These are phyloP conservation scores for Microbotryum scabiosae DNA, from an alignment of 1,284 basidiomycete genomes.

Conservation along the genomic window DNA sequence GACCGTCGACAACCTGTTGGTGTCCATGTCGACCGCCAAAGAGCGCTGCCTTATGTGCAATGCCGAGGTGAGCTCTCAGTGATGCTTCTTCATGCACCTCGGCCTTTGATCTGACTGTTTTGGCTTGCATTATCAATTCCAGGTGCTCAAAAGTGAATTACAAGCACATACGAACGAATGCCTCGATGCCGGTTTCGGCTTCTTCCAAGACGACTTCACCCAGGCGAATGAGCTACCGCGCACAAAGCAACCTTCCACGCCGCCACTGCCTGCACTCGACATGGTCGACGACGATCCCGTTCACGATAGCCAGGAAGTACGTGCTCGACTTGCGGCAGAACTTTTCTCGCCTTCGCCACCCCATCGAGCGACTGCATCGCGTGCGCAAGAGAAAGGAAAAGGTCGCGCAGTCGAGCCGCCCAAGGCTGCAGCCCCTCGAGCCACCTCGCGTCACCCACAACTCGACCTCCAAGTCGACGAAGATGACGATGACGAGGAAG, in stretches of 20 bases:
- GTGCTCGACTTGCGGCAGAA: neutral
- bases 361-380: neutral
- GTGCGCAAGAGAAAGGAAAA: neutral
- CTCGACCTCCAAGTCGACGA: neutral
- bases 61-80: neutral
- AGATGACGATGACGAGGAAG: neutral
- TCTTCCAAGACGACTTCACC: neutral
- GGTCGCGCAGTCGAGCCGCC: slow-evolving; percentile 1
- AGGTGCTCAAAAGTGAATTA: neutral
- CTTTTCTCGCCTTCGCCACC: neutral
- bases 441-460: neutral
- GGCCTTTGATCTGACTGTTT: no score
- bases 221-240: neutral
- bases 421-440: neutral
- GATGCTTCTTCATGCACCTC: neutral
- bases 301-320: neutral
- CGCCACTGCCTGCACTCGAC: neutral
- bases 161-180: neutral
- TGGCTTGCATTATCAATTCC: neutral
- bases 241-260: neutral
- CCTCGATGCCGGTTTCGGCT: neutral
- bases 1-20: neutral
- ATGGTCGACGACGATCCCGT: neutral
- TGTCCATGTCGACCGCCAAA: neutral
- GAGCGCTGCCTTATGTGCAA: neutral